Evolutionary conservation across 139 green algal genomes (phyloP).

Genomic region (Picochlorum costavermella): DNA sequence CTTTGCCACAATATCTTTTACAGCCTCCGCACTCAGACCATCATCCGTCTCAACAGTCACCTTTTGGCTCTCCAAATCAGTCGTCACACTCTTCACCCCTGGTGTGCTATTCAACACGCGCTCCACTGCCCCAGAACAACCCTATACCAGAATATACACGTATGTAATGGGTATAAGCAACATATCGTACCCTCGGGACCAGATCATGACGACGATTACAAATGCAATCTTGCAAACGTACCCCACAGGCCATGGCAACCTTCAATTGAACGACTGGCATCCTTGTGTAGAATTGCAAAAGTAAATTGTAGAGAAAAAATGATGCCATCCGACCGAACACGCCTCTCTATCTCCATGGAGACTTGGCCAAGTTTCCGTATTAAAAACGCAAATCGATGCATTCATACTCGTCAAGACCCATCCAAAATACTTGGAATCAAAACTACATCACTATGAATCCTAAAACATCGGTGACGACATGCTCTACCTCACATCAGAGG

Average conservation of each 20-base stretch:
- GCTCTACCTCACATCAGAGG: too few relatives aligned
- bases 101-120: slow-evolving; percentile 23
- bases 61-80: slow-evolving; percentile 23
- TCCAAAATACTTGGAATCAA: too few relatives aligned
- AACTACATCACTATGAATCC: too few relatives aligned
- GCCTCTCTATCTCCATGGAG: too few relatives aligned
- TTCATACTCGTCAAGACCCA: too few relatives aligned
- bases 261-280: slow-evolving; percentile 29
- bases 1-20: slow-evolving; percentile 31
- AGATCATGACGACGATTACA: too few relatives aligned
- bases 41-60: slow-evolving; percentile 7
- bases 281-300: not conserved
- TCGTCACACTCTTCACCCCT: slow-evolving; percentile 24
- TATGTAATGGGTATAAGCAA: not conserved
- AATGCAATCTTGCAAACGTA: not conserved
- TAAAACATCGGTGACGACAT: too few relatives aligned
- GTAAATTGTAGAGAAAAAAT: too few relatives aligned
- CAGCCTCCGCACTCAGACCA: slow-evolving; percentile 4
- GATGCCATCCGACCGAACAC: too few relatives aligned
- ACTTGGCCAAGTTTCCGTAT: too few relatives aligned
- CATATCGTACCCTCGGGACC: too few relatives aligned
- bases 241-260: slow-evolving; percentile 35
- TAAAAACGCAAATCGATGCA: too few relatives aligned
- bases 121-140: slow-evolving; percentile 26
- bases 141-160: slow-evolving; percentile 13